Evolutionary conservation across 139 green algal species (phyloP).

Genomic region (Tetratostichococcus sp.): DNA sequence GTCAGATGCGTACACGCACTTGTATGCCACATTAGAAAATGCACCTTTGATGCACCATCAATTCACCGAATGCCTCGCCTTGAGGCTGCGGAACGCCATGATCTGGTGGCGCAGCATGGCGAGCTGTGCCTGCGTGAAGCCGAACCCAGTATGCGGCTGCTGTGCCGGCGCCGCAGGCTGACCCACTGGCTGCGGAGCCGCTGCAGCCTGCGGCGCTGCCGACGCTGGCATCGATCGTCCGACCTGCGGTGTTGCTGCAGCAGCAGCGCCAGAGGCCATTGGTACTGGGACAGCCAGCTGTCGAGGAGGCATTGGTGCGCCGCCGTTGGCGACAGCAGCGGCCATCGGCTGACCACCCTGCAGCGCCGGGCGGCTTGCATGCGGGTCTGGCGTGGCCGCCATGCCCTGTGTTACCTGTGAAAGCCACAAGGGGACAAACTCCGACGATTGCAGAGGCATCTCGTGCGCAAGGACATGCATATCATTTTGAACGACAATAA

Average conservation of each 20-base stretch:
- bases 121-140: constrained; percentile 45
- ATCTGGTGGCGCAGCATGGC: constrained; percentile 46
- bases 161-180: too few species aligned
- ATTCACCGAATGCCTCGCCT: too few species aligned
- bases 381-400: neutral
- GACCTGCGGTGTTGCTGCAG: neutral
- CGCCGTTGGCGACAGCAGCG: neutral
- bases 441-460: neutral
- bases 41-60: neutral
- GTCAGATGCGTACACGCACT: too few species aligned
- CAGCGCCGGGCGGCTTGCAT: neutral
- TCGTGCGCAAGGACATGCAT: too few species aligned
- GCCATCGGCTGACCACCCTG: constrained; percentile 17
- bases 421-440: neutral
- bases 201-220: too few species aligned
- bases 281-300: too few species aligned
- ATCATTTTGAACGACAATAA: too few species aligned
- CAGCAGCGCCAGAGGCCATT: too few species aligned
- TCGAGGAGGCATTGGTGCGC: too few species aligned
- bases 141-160: neutral
- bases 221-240: too few species aligned
- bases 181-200: too few species aligned
- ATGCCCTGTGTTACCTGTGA: neutral
- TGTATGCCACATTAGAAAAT: too few species aligned
- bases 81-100: constrained; percentile 41